Evolutionary conservation across 2,329 filamentous ascomycete species (phyloP), one percentile per base, ranked within the genome.

Genomic region (Cordyceps tenuipes): DNA sequence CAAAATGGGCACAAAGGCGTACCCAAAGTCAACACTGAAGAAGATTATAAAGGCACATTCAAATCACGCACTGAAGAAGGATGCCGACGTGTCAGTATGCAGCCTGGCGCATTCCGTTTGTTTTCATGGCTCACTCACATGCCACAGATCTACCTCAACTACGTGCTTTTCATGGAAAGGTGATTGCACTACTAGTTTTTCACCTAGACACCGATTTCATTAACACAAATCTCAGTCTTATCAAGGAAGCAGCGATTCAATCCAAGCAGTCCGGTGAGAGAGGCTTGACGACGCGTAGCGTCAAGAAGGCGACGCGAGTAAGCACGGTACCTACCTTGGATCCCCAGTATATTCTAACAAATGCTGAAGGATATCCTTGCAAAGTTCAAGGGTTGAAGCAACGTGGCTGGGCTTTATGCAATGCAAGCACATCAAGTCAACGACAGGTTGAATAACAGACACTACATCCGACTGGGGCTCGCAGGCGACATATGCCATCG

Each of bases 41-140:
- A 92, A 91, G 73, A 93, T 95, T 62, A 81, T 95, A 68, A 96
- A 96, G 75, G 91, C 90, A 19, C 91, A 96, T 72, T 88, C 90
- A 9, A 88, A 89, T 64, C 85, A 87, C 70, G 88, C 82, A 64
- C 74, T 96, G 64, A 90, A 87, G 77, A 94, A 91, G 73, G 92
- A 94, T 73, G 88, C 86, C 34, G 92, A 96, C 73, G 85, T 95
- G 61, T 79, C 93, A 75, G 90, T 95, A 75, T 62, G 82, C 34
- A 19, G 67, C 50, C 55, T 61, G 26, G 31, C 62, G 49, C 58
- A 62, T 66, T 64, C 61, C 64, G 61, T 64, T 63, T 60, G 59
- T 60, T 47, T 55, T 44, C 43, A 17, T 29, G 39, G 52, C 68
- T 72, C 57, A 75, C 65, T 72, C 57, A 75, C 65, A 8, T 62